Percentiles rank a stretch among this genome's conserved stretches.
Conservation (phyloP, 768 basidiomycete genomes). For the Hypsizygus marmoreus region DNA sequence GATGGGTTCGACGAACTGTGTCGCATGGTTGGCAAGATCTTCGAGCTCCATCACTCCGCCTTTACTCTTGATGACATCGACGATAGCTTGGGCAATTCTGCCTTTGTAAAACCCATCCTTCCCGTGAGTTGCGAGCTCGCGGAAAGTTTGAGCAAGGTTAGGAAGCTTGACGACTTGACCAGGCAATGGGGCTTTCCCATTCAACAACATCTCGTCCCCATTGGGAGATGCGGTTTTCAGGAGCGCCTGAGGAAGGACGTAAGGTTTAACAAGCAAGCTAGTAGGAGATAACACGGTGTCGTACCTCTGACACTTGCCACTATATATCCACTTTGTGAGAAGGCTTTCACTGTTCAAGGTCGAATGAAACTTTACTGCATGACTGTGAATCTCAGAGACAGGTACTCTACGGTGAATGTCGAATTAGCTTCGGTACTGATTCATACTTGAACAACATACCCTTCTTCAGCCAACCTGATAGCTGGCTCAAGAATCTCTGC, state of each 20-base stretch:
- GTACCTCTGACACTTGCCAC: conserved; percentile 63
- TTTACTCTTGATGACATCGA: conserved; percentile 79
- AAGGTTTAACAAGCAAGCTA: neutral
- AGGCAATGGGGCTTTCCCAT: conserved; percentile 80
- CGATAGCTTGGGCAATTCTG: conserved; percentile 84
- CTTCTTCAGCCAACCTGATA: conserved; percentile 88
- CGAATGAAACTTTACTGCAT: conserved; percentile 41
- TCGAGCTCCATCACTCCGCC: conserved; percentile 94
- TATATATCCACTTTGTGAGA: conserved; percentile 21
- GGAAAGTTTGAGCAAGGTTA: conserved; percentile 83
- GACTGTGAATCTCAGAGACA: conserved; percentile 80
- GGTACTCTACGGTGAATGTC: conserved; percentile 59
- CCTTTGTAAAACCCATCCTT: conserved; percentile 96
- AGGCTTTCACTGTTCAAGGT: conserved; percentile 7
- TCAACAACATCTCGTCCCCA: conserved; percentile 81
- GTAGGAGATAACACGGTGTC: conserved; percentile 2
- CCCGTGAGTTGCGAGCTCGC: conserved; percentile 75
- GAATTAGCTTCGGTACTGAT: neutral
- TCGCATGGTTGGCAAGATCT: conserved; percentile 85
- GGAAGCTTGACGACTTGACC: conserved; percentile 85
- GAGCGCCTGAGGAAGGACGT: conserved; percentile 42
- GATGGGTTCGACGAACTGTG: conserved; percentile 86
- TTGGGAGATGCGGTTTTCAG: conserved; percentile 86
- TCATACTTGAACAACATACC: conserved; percentile 47
- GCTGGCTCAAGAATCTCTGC: conserved; percentile 86